Evolutionary conservation across 2,329 filamentous ascomycete genomes (phyloP), one percentile per base, ranked within the genome.

Genomic region (Penicillium occitanis): DNA sequence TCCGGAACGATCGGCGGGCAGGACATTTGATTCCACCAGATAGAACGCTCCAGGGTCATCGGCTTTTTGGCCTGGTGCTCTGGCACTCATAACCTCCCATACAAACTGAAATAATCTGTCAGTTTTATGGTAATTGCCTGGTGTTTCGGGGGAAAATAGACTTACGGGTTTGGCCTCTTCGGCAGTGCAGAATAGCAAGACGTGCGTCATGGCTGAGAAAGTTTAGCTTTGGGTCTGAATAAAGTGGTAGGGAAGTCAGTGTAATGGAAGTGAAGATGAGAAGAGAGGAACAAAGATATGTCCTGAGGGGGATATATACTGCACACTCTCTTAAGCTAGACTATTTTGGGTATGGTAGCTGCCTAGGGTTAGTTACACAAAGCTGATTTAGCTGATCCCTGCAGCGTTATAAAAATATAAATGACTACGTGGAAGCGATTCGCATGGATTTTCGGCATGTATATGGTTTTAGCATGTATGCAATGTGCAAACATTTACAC

Each of bases 161-260:
- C 46, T 53, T 42, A 28, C 46, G 28, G 60, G 61, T 57, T 63
- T 63, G 50, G 61, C 61, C 61, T 57, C 35, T 35, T 63, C 61
- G 28, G 50, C 48, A 35, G n/a, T 64, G 50, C 50, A 64, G n/a
- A 64, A 64, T 37, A 58, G 28, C 40, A 64, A 42, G 19, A 64
- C 61, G 61, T 46, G 35, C 25, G 61, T 64, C 51, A 46, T 64
- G 22, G 28, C 28, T 17, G 25, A 19, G 17, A 37, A 37, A 30
- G 14, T 33, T 35, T 19, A 57, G 51, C 50, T 35, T 17, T 33
- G 51, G 14, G 30, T n/a, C 17, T 57, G 35, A 10, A 57, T n/a
- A n/a, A 57, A 17, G 4, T 22, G 14, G 14, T 19, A 57, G n/a
- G 22, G 8, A 57, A 35, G 2, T 19, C 17, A 19, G 53, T 19